Percentiles rank a stretch among this genome's conserved stretches.
Evolutionary conservation across 371 early-diverging fungal genomes (phyloP).

Genomic region (Apophysomyces elegans): DNA sequence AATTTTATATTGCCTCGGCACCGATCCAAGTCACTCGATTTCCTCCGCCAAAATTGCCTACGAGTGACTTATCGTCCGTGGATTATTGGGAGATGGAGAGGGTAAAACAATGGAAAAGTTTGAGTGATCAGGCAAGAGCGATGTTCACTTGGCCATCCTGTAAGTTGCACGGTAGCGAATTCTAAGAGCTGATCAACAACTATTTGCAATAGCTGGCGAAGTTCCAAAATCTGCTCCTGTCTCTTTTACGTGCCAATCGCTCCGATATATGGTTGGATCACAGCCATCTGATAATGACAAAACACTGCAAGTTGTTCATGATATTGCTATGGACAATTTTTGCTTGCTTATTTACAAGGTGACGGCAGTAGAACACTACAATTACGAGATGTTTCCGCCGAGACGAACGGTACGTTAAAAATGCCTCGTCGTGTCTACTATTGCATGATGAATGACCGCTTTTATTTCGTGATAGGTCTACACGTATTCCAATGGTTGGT

Average conservation of each 20-base stretch:
- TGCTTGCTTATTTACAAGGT: constrained; percentile 74
- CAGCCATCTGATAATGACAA: constrained; percentile 5
- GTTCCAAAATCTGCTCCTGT: constrained; percentile 45
- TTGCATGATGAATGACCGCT: background rate
- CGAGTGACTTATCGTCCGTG: constrained; percentile 37
- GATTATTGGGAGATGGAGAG: constrained; percentile 79
- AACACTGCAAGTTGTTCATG: constrained; percentile 49
- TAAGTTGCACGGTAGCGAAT: background rate
- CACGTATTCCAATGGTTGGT: constrained; percentile 23
- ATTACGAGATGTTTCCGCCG: constrained; percentile 56
- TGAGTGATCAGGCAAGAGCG: constrained; percentile 61
- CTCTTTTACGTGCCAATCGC: constrained; percentile 60
- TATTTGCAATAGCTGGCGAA: constrained; percentile 41
- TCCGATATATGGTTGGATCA: constrained; percentile 46
- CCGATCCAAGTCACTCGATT: constrained; percentile 77
- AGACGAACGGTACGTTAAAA: constrained; percentile 50
- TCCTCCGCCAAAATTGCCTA: constrained; percentile 59
- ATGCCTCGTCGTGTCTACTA: background rate
- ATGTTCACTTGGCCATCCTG: constrained; percentile 75
- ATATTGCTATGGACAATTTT: constrained; percentile 77
- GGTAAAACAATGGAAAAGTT: constrained; percentile 57
- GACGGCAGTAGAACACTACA: constrained; percentile 65
- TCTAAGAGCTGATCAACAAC: background rate
- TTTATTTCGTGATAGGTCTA: constrained; percentile 15
- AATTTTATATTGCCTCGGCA: constrained; percentile 74